Evolutionary conservation across 75 land plant genomes (phyloP).

Genomic region (Cryptomeria japonica): DNA sequence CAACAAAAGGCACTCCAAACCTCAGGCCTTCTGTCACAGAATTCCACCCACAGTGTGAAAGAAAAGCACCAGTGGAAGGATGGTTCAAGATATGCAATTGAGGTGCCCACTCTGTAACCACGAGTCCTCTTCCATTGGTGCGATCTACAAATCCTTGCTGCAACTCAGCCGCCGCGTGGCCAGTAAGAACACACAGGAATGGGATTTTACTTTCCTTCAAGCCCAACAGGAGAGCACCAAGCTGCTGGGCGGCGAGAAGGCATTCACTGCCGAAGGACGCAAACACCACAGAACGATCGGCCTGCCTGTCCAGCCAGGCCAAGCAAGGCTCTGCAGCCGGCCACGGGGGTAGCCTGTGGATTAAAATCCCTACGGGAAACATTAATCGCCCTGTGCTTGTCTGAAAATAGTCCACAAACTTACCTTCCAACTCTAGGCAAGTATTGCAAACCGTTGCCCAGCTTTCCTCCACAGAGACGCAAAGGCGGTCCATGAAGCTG

Average conservation of each 20-base stretch:
- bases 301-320: slow-evolving; percentile 20
- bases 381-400: not conserved
- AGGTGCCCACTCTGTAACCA: too few relatives aligned
- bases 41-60: not conserved
- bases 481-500: not conserved
- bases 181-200: too few relatives aligned
- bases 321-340: too few relatives aligned
- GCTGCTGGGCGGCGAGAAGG: not conserved
- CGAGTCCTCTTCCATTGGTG: too few relatives aligned
- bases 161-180: too few relatives aligned
- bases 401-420: not conserved
- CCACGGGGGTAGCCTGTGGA: not conserved
- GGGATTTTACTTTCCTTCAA: too few relatives aligned
- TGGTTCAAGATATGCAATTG: not conserved
- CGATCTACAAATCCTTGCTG: too few relatives aligned
- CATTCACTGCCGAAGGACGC: slow-evolving; percentile 28
- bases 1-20: not conserved
- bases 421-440: not conserved
- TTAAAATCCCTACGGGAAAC: not conserved
- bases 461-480: not conserved
- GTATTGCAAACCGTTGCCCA: not conserved
- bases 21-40: not conserved
- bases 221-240: not conserved
- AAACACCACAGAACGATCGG: slow-evolving; percentile 14
- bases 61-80: not conserved